Evolutionary conservation across 352 stramenopile genomes (phyloP).

Genomic region (Phytopythium montanum): DNA sequence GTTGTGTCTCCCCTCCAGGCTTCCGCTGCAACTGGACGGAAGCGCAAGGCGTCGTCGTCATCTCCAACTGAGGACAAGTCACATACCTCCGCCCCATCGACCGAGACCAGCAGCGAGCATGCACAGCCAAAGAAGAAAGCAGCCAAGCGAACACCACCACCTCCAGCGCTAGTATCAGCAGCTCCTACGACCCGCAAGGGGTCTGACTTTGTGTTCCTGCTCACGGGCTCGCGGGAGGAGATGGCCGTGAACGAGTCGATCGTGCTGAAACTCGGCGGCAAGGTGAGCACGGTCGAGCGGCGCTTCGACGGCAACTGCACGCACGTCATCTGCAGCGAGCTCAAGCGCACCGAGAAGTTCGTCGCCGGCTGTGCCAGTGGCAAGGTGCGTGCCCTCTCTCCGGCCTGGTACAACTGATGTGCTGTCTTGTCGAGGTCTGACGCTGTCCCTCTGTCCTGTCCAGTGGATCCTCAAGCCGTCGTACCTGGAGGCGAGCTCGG

Average conservation of each 20-base stretch:
- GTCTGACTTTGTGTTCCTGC: slow-evolving; percentile 47
- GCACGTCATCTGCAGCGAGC: slow-evolving; percentile 85
- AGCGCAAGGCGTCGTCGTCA: slow-evolving; percentile 1
- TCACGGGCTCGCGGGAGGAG: slow-evolving; percentile 75
- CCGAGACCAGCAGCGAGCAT: background rate
- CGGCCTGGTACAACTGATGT: slow-evolving; percentile 2
- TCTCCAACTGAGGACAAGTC: background rate
- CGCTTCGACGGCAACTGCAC: slow-evolving; percentile 70
- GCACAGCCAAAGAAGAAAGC: slow-evolving; percentile 18
- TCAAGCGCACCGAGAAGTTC: slow-evolving; percentile 88
- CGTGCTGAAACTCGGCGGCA: slow-evolving; percentile 57
- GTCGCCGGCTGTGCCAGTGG: slow-evolving; percentile 73
- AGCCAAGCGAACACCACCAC: slow-evolving; percentile 6
- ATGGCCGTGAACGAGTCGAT: slow-evolving; percentile 72
- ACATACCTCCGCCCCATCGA: background rate
- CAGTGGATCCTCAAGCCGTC: slow-evolving; percentile 87
- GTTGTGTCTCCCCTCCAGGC: background rate
- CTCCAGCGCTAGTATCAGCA: slow-evolving; percentile 16
- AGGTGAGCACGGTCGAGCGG: slow-evolving; percentile 58
- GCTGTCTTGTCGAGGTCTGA: background rate
- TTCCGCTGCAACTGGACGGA: background rate
- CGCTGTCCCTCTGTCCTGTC: background rate
- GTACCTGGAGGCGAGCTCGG: slow-evolving; percentile 67
- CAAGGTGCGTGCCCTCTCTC: slow-evolving; percentile 43
- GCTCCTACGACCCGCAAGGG: background rate